Base-by-base conservation (phyloP, 2,329 filamentous ascomycete species). In the Cytospora schulzeri region DNA sequence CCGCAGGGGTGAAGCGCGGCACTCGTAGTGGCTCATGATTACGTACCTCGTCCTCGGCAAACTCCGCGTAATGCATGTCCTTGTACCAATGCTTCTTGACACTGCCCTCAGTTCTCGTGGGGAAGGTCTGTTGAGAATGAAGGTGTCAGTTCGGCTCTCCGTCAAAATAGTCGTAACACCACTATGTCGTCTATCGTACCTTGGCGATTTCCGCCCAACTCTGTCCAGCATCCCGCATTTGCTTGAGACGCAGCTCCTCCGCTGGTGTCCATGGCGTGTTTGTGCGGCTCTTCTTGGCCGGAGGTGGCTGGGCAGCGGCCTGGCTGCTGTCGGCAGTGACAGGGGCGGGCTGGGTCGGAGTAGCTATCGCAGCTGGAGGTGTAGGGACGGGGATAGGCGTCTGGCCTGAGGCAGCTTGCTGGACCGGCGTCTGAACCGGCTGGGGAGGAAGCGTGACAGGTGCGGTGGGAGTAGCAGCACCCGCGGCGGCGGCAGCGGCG, bases 21-120 rank as follows among this genome's bases (percentile, higher is more conserved):
- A 41, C 41, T 51, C 22, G 64, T 57, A 69, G 69, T 71, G 78
- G n/a, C 45, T 24, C 11, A 14, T 48, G 7, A 4, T 24, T 14
- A 22, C 81, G 76, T 85, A 96, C 92, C 87, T 97, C 95, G 74
- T 98, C 93, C 81, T 97, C 94, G 57, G 92, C 93, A 76, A 99
- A 98, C 75, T 98, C 95, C 69, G 95, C 95, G 76, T 98, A 98
- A 76, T 99, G 95, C 95, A 99, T 99, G 72, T 99, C 95, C 91
- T 98, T 98, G 79, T 99, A 98, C 94, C 95, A 99, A 77, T 99
- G 95, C 80, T 98, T 99, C 84, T 98, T 99, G 26, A 99, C 95
- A 73, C 93, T 97, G 9, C 95, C 95, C 79, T 99, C 95, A 51
- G 95, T 99, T 72, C 95, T 86, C 28, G 88, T 89, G 14, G 95